These are phyloP conservation scores for Gossypium aridum DNA, from an alignment of 441 rosid genomes.

Conservation along the genomic window DNA sequence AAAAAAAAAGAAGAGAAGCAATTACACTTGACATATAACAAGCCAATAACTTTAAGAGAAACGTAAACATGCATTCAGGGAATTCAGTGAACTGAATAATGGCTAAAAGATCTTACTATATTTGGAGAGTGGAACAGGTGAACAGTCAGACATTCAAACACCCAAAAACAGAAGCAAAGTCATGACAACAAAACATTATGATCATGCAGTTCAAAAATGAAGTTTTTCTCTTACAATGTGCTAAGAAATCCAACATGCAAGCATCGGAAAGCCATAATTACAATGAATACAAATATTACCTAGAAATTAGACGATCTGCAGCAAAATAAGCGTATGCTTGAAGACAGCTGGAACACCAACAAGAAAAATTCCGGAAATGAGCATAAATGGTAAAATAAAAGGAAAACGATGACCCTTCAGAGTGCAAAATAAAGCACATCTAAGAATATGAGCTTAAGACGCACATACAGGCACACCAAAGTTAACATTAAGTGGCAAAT, in stretches of 20 bases:
- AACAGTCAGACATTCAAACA: not conserved
- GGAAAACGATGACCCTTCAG: not conserved
- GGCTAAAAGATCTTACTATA: not conserved
- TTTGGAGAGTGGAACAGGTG: not conserved
- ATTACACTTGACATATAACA: not conserved
- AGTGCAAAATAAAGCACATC: not conserved
- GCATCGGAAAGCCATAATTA: not conserved
- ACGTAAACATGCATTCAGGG: not conserved
- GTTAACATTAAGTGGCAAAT: not conserved
- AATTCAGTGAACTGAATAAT: not conserved
- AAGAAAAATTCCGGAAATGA: not conserved
- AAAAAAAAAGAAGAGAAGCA: too few species aligned
- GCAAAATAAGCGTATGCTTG: not conserved
- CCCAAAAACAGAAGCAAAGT: not conserved
- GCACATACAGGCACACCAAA: not conserved
- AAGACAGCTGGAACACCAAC: not conserved
- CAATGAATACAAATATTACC: not conserved
- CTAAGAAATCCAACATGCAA: conserved; percentile 4
- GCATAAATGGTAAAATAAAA: not conserved
- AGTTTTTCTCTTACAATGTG: not conserved
- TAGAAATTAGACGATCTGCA: not conserved
- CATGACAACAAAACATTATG: not conserved
- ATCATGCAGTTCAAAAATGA: not conserved
- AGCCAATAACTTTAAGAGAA: not conserved
- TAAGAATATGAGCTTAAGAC: not conserved